Base-by-base conservation (phyloP, 2,329 filamentous ascomycete species). In the Ceratocystis colombiana region DNA sequence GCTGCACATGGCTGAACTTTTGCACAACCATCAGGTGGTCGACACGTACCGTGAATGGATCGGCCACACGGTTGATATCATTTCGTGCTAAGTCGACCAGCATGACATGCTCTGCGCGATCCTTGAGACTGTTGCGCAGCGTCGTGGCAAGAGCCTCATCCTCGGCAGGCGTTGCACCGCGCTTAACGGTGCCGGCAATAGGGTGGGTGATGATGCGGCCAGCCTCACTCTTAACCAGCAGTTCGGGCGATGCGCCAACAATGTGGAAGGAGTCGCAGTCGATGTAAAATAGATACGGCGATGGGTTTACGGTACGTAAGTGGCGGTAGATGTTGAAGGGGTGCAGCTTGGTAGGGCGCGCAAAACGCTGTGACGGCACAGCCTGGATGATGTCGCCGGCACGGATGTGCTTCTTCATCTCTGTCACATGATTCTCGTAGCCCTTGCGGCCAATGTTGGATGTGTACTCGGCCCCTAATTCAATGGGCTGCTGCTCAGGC, bases 321-420 rank as follows among this genome's bases (percentile, higher is more conserved):
- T 96, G 90, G 65, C 93, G 86, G 80, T 97, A 99, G 72, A 99
- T 89, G 79, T 97, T 99, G 82, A 97, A 99, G 0, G 94, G 93
- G 75, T 99, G 94, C 55, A 99, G 80, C 66, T 84, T 86, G 2
- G 94, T 99, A 15, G 92, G 92, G 33, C 93, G 84, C 6, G 92
- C 87, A 73, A 97, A 89, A 64, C 94, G 86, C 77, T 99, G 94
- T 53, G 91, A 96, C 1, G 94, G 94, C 17, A 99, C 94, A 0
- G 91, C 90, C 76, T 99, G 94, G 77, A 99, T 97, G 74, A 99
- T 97, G 79, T 97, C 91, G 71, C 94, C 94, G 69, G 84, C 82
- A 71, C 85, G 82, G 71, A 99, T 97, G 79, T 97, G 93, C 76
- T 90, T 82, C 79, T 97, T 97, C 68, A 99, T 81, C 61, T 78